Conservation (phyloP, 768 basidiomycete genomes). For the Atractiella rhizophila region DNA sequence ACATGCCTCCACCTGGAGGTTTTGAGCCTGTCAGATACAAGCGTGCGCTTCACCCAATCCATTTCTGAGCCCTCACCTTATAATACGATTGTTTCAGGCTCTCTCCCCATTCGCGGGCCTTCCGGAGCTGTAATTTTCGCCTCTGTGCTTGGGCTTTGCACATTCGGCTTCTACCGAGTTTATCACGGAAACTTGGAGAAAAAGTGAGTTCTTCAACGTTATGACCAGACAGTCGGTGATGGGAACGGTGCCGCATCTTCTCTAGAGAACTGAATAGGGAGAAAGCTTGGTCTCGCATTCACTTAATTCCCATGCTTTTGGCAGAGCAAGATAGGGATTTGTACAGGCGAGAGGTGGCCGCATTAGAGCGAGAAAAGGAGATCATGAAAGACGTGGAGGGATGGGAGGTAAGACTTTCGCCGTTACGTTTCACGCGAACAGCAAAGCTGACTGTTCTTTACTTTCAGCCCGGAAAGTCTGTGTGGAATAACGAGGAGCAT, state of each 20-base stretch:
- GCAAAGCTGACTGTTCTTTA: too few relatives aligned
- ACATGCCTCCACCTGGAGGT: slow-evolving; percentile 83
- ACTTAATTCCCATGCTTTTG: slow-evolving; percentile 68
- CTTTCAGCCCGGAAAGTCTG: too few relatives aligned
- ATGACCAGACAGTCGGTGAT: background rate
- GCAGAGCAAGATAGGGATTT: slow-evolving; percentile 83
- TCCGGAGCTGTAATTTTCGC: slow-evolving; percentile 58
- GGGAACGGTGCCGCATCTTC: background rate
- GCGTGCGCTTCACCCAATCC: slow-evolving; percentile 79
- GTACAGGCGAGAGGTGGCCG: slow-evolving; percentile 57
- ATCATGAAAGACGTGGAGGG: slow-evolving; percentile 85
- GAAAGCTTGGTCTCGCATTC: slow-evolving; percentile 81
- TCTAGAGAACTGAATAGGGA: slow-evolving; percentile 76
- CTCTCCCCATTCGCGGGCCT: slow-evolving; percentile 14
- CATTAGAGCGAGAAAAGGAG: slow-evolving; percentile 47
- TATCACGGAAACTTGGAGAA: slow-evolving; percentile 77
- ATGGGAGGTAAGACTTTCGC: slow-evolving; percentile 54
- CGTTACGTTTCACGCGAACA: too few relatives aligned
- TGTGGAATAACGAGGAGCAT: too few relatives aligned
- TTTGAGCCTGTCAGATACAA: slow-evolving; percentile 86
- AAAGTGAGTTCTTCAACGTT: slow-evolving; percentile 36
- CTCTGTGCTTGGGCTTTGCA: slow-evolving; percentile 60
- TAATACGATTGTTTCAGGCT: slow-evolving; percentile 2
- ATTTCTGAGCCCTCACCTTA: slow-evolving; percentile 40
- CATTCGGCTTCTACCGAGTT: slow-evolving; percentile 72